Evolutionary conservation across 495 filamentous ascomycete species (phyloP).

Genomic region (Tetracladium setigerum): DNA sequence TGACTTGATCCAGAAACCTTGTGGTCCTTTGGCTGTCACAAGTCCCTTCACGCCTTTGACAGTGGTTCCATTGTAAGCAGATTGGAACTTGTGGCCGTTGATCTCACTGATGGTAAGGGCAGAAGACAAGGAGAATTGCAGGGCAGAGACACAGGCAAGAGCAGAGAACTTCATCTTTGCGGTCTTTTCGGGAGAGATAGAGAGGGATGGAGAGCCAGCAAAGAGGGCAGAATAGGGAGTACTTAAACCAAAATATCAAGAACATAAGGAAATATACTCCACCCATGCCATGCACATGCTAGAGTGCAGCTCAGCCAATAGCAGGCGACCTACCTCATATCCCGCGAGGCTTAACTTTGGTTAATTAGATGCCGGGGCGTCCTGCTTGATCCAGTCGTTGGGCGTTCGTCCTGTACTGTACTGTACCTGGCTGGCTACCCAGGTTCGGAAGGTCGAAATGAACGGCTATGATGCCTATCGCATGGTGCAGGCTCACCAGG

Average conservation of each 20-base stretch:
- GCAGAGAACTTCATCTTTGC: slow-evolving; percentile 1
- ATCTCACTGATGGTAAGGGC: slow-evolving; percentile 52
- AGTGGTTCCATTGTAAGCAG: slow-evolving; percentile 39
- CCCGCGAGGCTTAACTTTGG: too few species aligned
- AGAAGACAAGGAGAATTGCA: neutral
- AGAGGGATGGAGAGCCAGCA: neutral
- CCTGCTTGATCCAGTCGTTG: too few species aligned
- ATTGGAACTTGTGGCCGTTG: slow-evolving; percentile 53
- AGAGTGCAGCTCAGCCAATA: neutral
- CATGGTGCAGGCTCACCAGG: too few species aligned
- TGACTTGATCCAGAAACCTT: slow-evolving; percentile 51
- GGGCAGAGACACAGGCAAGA: neutral
- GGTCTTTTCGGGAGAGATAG: too few species aligned
- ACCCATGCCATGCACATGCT: neutral
- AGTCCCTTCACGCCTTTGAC: slow-evolving; percentile 49
- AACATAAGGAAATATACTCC: neutral
- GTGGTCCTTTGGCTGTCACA: slow-evolving; percentile 49
- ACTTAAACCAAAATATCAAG: too few species aligned
- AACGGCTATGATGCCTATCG: too few species aligned
- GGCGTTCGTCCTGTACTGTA: too few species aligned
- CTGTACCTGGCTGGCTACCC: too few species aligned
- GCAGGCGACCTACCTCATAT: too few species aligned
- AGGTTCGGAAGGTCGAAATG: too few species aligned
- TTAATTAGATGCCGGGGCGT: too few species aligned
- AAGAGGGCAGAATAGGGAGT: neutral